phyloP scores from a whole-genome alignment of 1,284 basidiomycete genomes.

The Trichosporon faecale region DNA sequence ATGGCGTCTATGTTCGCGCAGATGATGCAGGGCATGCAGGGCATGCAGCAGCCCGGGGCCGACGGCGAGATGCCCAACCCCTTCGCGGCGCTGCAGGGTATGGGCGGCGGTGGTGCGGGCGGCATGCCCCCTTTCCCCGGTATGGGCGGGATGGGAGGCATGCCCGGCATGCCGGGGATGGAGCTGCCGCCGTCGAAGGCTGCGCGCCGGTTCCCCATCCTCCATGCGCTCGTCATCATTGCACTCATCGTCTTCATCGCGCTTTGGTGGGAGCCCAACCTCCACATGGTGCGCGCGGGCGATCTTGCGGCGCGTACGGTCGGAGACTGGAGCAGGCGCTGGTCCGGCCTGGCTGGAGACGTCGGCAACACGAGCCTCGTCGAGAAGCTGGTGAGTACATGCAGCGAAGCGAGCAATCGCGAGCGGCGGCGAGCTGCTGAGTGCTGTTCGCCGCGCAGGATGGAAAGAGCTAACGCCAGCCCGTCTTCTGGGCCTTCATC shows the following conservation, averaged over 20 bases:
- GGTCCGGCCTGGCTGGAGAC: slow-evolving; percentile 21
- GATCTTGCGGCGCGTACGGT: not conserved
- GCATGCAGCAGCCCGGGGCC: slow-evolving; percentile 16
- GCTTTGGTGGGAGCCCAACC: slow-evolving; percentile 50
- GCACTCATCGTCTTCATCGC: slow-evolving; percentile 42
- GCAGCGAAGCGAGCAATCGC: not conserved
- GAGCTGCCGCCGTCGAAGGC: slow-evolving; percentile 19
- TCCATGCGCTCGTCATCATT: slow-evolving; percentile 42
- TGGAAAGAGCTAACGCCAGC: slow-evolving; percentile 31
- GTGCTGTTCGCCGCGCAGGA: not conserved
- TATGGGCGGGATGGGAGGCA: slow-evolving; percentile 21
- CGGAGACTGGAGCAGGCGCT: slow-evolving; percentile 19
- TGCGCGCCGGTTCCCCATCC: slow-evolving; percentile 41
- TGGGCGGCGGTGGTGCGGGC: slow-evolving; percentile 2
- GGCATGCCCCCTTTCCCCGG: slow-evolving; percentile 23
- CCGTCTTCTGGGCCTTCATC: slow-evolving; percentile 52
- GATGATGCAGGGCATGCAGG: slow-evolving; percentile 39
- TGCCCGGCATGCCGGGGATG: slow-evolving; percentile 9
- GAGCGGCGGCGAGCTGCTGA: not conserved
- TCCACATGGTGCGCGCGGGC: slow-evolving; percentile 23
- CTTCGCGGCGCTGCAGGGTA: slow-evolving; percentile 12
- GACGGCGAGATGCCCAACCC: slow-evolving; percentile 25
- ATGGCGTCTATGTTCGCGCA: slow-evolving; percentile 34
- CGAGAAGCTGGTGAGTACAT: slow-evolving; percentile 27
- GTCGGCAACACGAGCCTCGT: slow-evolving; percentile 7